phyloP scores from a whole-genome alignment of 106 monocot genomes.

The Acorus gramineus region DNA sequence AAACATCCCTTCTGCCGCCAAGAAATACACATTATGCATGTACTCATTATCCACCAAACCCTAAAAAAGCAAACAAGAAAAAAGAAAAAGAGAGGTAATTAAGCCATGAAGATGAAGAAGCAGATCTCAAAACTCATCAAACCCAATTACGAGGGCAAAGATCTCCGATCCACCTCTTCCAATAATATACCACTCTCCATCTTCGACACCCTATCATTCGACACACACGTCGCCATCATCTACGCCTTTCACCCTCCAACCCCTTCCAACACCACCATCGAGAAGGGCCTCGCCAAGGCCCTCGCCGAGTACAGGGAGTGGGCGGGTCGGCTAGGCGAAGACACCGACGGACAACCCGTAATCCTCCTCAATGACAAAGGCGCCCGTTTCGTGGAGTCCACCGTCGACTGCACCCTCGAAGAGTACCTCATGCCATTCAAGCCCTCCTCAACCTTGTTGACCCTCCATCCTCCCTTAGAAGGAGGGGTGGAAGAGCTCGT shows the following conservation, averaged over 20 bases:
- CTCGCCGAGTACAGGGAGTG: slow-evolving; percentile 26
- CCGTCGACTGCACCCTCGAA: slow-evolving; percentile 8
- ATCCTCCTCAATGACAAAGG: slow-evolving; percentile 9
- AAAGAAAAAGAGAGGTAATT: no score
- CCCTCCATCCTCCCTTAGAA: slow-evolving; percentile 15
- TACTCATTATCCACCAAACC: no score
- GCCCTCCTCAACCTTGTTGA: slow-evolving; percentile 9
- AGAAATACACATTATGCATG: no score
- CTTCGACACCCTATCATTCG: slow-evolving; percentile 23
- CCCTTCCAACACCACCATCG: slow-evolving; percentile 17
- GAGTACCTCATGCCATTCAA: slow-evolving; percentile 21
- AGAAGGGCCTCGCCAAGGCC: slow-evolving; percentile 17
- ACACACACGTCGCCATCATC: slow-evolving; percentile 33
- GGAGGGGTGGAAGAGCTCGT: neutral
- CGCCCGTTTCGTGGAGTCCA: slow-evolving; percentile 20
- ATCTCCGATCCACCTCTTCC: neutral
- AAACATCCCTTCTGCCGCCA: no score
- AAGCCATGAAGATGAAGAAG: no score
- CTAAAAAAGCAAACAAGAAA: no score
- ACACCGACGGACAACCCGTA: slow-evolving; percentile 1
- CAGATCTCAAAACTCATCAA: no score
- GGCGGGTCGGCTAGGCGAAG: slow-evolving; percentile 1
- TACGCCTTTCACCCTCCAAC: slow-evolving; percentile 34
- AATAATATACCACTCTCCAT: slow-evolving; percentile 18
- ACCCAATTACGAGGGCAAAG: no score